These are phyloP conservation scores for Singerocomus inundabilis DNA, from an alignment of 1,284 basidiomycete species.

Conservation along the genomic window DNA sequence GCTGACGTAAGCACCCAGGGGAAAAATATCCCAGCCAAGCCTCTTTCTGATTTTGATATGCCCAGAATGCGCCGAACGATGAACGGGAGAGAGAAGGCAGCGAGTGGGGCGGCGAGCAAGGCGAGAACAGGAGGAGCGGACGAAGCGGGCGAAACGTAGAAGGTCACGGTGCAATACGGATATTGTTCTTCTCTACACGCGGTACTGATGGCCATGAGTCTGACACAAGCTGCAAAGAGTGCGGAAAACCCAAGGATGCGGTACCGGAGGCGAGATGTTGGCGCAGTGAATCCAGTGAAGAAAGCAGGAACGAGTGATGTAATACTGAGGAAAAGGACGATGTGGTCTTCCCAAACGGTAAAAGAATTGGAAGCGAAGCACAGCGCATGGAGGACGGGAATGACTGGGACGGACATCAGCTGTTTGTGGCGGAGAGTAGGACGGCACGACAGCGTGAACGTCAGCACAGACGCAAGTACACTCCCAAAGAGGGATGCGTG, in stretches of 20 bases:
- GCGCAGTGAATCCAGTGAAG: conserved; percentile 61
- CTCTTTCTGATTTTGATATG: conserved; percentile 73
- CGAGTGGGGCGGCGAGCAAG: conserved; percentile 38
- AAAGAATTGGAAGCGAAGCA: conserved; percentile 91
- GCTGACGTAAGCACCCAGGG: conserved; percentile 56
- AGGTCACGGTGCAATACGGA: conserved; percentile 83
- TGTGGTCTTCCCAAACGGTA: conserved; percentile 92
- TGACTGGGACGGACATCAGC: conserved; percentile 41
- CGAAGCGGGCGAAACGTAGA: conserved; percentile 72
- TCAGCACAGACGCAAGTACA: conserved; percentile 20
- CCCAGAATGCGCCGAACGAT: conserved; percentile 57
- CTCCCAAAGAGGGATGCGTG: conserved; percentile 49
- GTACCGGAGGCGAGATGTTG: conserved; percentile 65
- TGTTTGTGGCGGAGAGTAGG: conserved; percentile 11
- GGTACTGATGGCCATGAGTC: conserved; percentile 74
- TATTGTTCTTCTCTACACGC: conserved; percentile 96
- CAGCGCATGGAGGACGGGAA: conserved; percentile 65
- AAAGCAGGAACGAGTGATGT: conserved; percentile 61
- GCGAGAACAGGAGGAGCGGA: conserved; percentile 61
- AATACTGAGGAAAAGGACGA: conserved; percentile 73
- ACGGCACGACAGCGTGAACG: conserved; percentile 11
- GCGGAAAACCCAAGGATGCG: conserved; percentile 74
- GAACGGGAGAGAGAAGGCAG: conserved; percentile 52
- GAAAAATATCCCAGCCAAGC: conserved; percentile 65
- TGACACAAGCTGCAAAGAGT: conserved; percentile 67